Conservation (phyloP, 176 grass and related monocot genomes). For the Juncus inflexus region DNA sequence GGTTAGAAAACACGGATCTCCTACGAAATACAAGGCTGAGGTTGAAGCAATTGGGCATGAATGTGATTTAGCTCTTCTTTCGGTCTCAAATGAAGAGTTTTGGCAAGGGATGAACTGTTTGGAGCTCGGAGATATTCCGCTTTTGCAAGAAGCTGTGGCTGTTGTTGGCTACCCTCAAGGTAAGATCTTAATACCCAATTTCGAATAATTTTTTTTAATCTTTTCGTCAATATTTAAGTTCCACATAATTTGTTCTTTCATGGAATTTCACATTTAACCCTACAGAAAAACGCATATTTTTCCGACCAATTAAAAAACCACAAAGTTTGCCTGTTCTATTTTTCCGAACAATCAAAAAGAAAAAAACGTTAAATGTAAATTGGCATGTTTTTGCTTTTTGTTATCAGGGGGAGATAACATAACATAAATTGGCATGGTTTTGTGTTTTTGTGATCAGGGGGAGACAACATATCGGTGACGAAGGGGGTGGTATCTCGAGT, state of each 20-base stretch:
- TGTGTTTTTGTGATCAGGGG: conserved; percentile 43
- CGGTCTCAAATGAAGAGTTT: conserved; percentile 82
- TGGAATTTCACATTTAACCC: too few relatives aligned
- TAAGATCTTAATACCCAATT: conserved; percentile 28
- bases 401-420: conserved; percentile 93
- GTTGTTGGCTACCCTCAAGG: conserved; percentile 98
- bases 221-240: too few relatives aligned
- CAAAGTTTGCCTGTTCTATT: too few relatives aligned
- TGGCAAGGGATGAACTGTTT: conserved; percentile 89
- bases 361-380: too few relatives aligned
- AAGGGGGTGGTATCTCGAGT: conserved; percentile 98
- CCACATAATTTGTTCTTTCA: too few relatives aligned
- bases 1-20: conserved; percentile 93
- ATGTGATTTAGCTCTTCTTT: conserved; percentile 84
- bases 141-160: conserved; percentile 90
- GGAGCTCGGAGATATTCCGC: conserved; percentile 88
- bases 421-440: background rate
- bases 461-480: conserved; percentile 98
- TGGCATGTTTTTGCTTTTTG: background rate
- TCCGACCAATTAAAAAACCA: too few relatives aligned
- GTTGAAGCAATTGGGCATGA: conserved; percentile 91
- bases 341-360: too few relatives aligned
- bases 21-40: conserved; percentile 91
- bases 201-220: conserved; percentile 2
- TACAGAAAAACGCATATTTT: too few relatives aligned